Base-by-base conservation (phyloP, 2,329 filamentous ascomycete genomes). In the Hypoxylon sp. region DNA sequence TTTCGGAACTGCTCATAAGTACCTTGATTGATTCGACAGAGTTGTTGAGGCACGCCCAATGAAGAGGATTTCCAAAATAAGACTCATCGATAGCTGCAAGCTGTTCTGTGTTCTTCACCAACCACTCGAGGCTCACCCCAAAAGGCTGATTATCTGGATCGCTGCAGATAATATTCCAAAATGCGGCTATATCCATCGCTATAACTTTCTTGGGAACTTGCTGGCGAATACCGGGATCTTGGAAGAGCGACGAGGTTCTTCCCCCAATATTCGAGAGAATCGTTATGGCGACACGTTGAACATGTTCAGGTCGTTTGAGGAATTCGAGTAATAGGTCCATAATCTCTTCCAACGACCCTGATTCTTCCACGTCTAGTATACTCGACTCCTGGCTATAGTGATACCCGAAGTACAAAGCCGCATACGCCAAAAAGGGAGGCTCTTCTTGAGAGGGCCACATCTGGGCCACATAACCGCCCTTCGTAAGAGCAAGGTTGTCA, bases 401-500 rank as follows among this genome's bases (percentile, higher is more conserved):
- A 17, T 64, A 64, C 22, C 67, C 67, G 14, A 69, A 67, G 46
- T 69, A 22, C 3, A 69, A n/a, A 46, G 67, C 63, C 5, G 67
- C 67, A 20, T 69, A 69, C n/a, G 56, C 30, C 2, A 69, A 40
- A 33, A 69, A 69, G 5, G 63, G 67, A 1, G 51, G 42, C 20
- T 64, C 67, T 8, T 69, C 59, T 25, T 49, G 37, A 2, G 20
- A 37, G 11, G 63, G 20, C 67, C 67, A 69, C 20, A 69, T 67
- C 6, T 67, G 53, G 8, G 59, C 51, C n/a, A 69, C 50, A 14
- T 66, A 42, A 2, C 67, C 60, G 22, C 53, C 60, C 30, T 56
- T 17, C 17, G 64, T 57, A 17, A 67, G 30, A 6, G 37, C 30
- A 1, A 67, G 17, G 14, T 54, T 35, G 11, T 69, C n/a, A 1